Base-by-base conservation (phyloP, 768 basidiomycete species). In the Trametes maxima region DNA sequence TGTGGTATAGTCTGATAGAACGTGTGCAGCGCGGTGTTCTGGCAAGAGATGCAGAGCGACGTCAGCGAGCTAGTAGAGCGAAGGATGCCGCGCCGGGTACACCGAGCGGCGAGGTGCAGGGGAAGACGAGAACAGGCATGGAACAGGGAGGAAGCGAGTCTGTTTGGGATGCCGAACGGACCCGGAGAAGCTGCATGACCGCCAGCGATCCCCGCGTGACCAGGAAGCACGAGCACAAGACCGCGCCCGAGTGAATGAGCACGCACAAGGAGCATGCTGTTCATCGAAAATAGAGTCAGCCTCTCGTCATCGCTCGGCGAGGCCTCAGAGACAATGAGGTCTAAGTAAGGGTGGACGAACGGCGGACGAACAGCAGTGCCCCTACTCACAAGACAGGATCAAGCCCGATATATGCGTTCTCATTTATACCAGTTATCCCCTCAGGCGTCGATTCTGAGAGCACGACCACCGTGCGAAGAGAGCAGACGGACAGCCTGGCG, bases 121-220 rank as follows among this genome's bases (percentile, higher is more conserved):
- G 33, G 47, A 49, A 39, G 37, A 19, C 8, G 22, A 40, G 39
- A 14, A n/a, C 13, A 24, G 12, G 48, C 11, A 43, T 35, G 57
- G 57, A 58, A 58, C 19, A 14, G 28, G 47, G 44, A 58, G 48
- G 24, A n/a, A 21, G 40, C 48, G 28, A 50, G 25, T 12, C 48
- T 16, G 3, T 28, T 28, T n/a, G 19, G n/a, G 48, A 14, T 3
- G n/a, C 22, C 25, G 28, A 12, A n/a, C 17, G n/a, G 19, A 21
- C 14, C 36, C 39, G 45, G 21, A 49, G 48, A 57, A 42, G 39
- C 16, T n/a, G 48, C 56, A 57, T 57, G 47, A 50, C 56, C 56
- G 22, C 21, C 12, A 39, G 36, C 36, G 39, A 52, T 39, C 51
- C 14, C 51, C 51, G 2, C 36, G 51, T 52, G 51, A 52, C 51